Evolutionary conservation across 345 rosid species (phyloP).

Genomic region (Dovyalis caffra): DNA sequence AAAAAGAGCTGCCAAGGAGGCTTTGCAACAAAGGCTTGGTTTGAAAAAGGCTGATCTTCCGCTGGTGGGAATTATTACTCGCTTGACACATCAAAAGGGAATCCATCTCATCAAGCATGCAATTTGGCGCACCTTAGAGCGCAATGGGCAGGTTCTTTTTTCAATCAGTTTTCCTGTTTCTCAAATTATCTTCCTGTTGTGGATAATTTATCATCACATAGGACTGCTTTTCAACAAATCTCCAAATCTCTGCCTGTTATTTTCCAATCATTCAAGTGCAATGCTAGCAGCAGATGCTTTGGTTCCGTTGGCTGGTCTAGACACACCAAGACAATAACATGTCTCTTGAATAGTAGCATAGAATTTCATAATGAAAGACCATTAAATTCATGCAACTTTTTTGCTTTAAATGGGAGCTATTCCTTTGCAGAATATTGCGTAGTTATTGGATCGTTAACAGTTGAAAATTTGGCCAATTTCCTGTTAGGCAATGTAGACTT

Average conservation of each 20-base stretch:
- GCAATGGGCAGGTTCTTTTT: slow-evolving; percentile 76
- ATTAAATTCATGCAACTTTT: not conserved
- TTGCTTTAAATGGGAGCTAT: too few species aligned
- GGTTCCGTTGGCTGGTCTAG: not conserved
- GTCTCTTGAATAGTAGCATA: not conserved
- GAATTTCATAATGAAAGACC: not conserved
- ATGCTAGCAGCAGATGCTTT: not conserved
- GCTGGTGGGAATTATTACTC: slow-evolving; percentile 73
- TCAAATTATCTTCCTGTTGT: not conserved
- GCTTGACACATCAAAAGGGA: slow-evolving; percentile 96
- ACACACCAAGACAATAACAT: not conserved
- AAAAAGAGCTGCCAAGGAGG: slow-evolving; percentile 83
- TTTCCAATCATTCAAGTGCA: not conserved
- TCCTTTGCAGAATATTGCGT: not conserved
- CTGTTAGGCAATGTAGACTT: not conserved
- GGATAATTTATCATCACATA: not conserved
- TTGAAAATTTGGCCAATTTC: not conserved
- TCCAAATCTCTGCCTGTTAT: not conserved
- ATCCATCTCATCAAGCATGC: slow-evolving; percentile 94
- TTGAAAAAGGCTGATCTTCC: slow-evolving; percentile 62
- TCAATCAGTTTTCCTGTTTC: slow-evolving; percentile 1
- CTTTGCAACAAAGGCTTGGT: slow-evolving; percentile 74
- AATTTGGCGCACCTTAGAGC: slow-evolving; percentile 69
- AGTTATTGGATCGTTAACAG: too few species aligned
- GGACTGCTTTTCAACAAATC: not conserved